Evolutionary conservation across 805 yeast genomes (phyloP), one percentile per base, ranked within the genome.

Genomic region (Pichia phayaonensis): DNA sequence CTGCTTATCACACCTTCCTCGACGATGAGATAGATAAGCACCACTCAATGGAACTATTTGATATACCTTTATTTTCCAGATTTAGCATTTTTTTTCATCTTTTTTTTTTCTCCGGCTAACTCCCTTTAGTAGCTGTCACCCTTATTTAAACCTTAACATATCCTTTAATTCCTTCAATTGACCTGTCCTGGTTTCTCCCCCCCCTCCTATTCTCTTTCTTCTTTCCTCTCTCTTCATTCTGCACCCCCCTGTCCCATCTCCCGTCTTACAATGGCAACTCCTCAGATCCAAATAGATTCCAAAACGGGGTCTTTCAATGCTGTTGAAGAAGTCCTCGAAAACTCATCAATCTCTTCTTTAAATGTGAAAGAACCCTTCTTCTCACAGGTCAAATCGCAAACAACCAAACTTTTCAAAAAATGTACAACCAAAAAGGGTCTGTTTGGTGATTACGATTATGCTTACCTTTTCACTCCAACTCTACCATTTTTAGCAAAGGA

Each of bases 371-470:
- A 29, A 18, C n/a, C 43, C 16, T 24, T 29, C 5, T 20, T 24
- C 22, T 47, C 46, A 36, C 15, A 47, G 15, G 11, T 31, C 8
- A 52, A 49, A 26, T n/a, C 21, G 11, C 18, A 31, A 12, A 21
- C 44, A 11, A 41, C 12, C 20, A 44, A 31, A 41, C 12, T 57
- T 13, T 45, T 53, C 31, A 54, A 47, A 21, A 65, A 65, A 51
- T 45, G 55, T 70, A 80, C 92, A 54, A 86, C 96, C 36, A 77
- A 73, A 51, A 89, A 87, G 20, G 96, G 97, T 8, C 60, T 87
- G 40, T 59, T 90, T n/a, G 97, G 97, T 38, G 92, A 86, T 61
- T 87, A 88, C 61, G 89, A 90, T 71, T 90, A 90, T 59, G 79
- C 74, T 21, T 83, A 81, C 57, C 75, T 90, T 36, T 89, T 90